Base-by-base conservation (phyloP, 176 grass and related monocot species). In the Bromus sterilis region DNA sequence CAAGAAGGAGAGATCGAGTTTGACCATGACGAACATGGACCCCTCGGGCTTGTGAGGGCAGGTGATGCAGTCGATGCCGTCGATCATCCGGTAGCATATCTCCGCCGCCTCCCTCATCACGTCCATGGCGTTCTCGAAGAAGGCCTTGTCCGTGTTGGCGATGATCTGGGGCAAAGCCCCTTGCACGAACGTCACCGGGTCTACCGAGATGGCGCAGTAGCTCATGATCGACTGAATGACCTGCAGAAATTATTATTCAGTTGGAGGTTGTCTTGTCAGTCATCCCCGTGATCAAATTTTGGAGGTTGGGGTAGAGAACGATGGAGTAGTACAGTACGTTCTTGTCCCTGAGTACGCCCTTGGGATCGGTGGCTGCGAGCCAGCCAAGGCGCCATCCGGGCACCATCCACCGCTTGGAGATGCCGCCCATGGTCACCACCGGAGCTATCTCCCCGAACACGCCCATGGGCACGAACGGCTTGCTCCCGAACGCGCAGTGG, bases 331-430 rank as follows among this genome's bases (percentile, higher is more conserved):
- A 32, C 0, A n/a, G 33, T 74, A 87, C 93, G 90, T 93, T 93
- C 83, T 87, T 92, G 64, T 70, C 56, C 55, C 48, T 86, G 18
- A 96, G 82, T 62, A 92, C 37, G 40, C 87, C 83, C n/a, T 87
- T 91, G 40, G 93, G 88, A 23, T 93, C 93, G 14, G 66, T 85
- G n/a, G 78, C 78, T n/a, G 84, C 88, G 9, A 93, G 87, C 93
- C 93, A 97, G 41, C 93, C 93, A 30, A 93, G 87, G 2, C 90
- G 88, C 93, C 93, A 97, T 44, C 93, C 93, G 13, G 93, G 93
- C 58, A 97, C 90, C 51, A 91, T 37, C 93, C 93, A 97, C 75
- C 93, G 84, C 84, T 97, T 97, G 29, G 93, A 97, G 58, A 97
- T 93, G 51, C 90, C 86, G 2, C 91, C 91, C 41, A 93, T 82